A percentile compares a stretch with the other conserved stretches of the same genome.
Evolutionary conservation across 2,329 filamentous ascomycete genomes (phyloP).

Genomic region (Claviceps paspali): DNA sequence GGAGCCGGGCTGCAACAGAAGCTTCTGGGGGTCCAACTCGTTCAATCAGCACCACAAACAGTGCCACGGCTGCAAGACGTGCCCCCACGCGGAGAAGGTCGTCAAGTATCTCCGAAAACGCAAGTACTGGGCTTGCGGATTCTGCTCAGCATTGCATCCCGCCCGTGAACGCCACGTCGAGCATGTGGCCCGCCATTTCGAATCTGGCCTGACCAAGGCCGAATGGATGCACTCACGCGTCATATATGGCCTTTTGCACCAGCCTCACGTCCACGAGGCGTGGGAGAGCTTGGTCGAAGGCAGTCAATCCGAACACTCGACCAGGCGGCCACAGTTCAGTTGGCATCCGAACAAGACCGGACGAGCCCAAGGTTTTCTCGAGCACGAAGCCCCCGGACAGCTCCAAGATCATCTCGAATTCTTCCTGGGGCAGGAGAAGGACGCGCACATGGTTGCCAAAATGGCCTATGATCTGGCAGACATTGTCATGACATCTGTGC

Average conservation of each 20-base stretch:
- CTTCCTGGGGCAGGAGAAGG: slow-evolving; percentile 41
- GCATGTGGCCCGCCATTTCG: slow-evolving; percentile 53
- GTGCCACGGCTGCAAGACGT: slow-evolving; percentile 48
- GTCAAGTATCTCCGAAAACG: slow-evolving; percentile 48
- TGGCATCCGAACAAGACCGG: slow-evolving; percentile 45
- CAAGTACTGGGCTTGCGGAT: slow-evolving; percentile 54
- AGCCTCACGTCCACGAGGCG: slow-evolving; percentile 43
- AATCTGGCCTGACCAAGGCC: slow-evolving; percentile 43
- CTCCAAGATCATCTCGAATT: slow-evolving; percentile 51
- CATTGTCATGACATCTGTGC: slow-evolving; percentile 23
- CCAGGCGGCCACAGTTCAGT: slow-evolving; percentile 42
- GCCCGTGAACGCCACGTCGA: slow-evolving; percentile 53
- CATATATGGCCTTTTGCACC: slow-evolving; percentile 51
- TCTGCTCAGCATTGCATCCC: slow-evolving; percentile 47
- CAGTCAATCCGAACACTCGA: slow-evolving; percentile 39
- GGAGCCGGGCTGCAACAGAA: slow-evolving; percentile 46
- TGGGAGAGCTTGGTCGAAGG: slow-evolving; percentile 42
- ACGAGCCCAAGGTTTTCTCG: slow-evolving; percentile 40
- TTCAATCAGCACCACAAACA: slow-evolving; percentile 55
- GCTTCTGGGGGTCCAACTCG: slow-evolving; percentile 52
- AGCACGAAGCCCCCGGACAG: slow-evolving; percentile 47
- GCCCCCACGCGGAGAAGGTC: slow-evolving; percentile 48
- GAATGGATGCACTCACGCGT: slow-evolving; percentile 58
- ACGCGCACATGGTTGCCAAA: slow-evolving; percentile 40
- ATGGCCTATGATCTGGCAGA: slow-evolving; percentile 43